These are phyloP conservation scores for Chlamydomonas sphaeroides DNA, from an alignment of 139 green algal species.

Conservation along the genomic window DNA sequence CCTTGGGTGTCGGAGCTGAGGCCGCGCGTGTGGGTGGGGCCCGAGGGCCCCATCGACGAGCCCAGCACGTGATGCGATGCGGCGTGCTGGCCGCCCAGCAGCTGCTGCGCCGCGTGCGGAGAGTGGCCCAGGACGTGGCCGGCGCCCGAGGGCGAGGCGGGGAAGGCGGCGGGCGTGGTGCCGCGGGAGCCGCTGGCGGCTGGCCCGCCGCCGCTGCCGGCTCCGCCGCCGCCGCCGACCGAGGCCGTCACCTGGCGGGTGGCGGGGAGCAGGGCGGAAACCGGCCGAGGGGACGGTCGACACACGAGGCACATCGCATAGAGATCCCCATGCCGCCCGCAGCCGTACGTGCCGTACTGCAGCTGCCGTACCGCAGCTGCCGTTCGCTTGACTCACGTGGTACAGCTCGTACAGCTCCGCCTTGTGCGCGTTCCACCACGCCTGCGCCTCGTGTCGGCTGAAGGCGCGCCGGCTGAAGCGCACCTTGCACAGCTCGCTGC, in stretches of 20 bases:
- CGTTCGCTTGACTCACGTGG: constrained; percentile 24
- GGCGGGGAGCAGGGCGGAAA: too few species aligned
- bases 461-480: constrained; percentile 19
- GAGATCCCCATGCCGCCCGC: too few species aligned
- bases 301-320: too few species aligned
- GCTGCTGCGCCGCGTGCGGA: too few species aligned
- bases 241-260: background rate
- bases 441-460: background rate
- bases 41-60: background rate
- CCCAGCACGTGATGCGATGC: background rate
- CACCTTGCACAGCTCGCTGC: constrained; percentile 10
- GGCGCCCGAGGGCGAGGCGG: background rate
- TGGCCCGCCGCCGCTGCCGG: background rate
- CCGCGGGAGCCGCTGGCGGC: background rate
- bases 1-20: constrained; percentile 36
- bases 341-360: too few species aligned
- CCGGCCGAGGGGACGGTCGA: too few species aligned
- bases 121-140: too few species aligned
- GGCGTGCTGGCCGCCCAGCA: background rate
- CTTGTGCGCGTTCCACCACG: constrained; percentile 14
- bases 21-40: background rate
- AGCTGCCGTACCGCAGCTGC: too few species aligned
- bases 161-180: background rate
- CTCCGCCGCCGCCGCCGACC: background rate
- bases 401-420: background rate